Evolutionary conservation across 1,284 basidiomycete species (phyloP).

Genomic region (Exobasidium rhododendri): DNA sequence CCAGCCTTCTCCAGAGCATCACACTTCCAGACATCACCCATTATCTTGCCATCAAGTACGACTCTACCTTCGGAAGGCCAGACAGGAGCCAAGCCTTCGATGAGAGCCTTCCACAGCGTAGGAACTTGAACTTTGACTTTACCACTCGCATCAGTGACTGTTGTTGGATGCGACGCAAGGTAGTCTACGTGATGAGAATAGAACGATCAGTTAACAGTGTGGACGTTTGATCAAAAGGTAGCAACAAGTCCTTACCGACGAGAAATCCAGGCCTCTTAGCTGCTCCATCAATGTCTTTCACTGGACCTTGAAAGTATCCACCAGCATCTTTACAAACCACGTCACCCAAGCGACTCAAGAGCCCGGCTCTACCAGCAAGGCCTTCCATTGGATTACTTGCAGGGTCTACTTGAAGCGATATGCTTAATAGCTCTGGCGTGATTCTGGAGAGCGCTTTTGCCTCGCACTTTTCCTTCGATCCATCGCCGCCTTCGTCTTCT

Average conservation of each 20-base stretch:
- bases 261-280: conserved; percentile 20
- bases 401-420: conserved; percentile 74
- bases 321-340: conserved; percentile 25
- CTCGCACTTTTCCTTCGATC: conserved; percentile 44
- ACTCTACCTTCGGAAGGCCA: conserved; percentile 75
- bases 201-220: conserved; percentile 42
- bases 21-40: conserved; percentile 84
- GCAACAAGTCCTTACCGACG: conserved; percentile 59
- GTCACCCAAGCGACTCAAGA: conserved; percentile 56
- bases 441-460: conserved; percentile 70
- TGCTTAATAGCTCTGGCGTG: conserved; percentile 64
- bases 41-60: conserved; percentile 64
- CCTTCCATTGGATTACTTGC: conserved; percentile 80
- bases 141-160: conserved; percentile 46
- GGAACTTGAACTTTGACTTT: conserved; percentile 21
- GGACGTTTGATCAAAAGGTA: conserved; percentile 56
- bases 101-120: conserved; percentile 73
- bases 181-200: conserved; percentile 60
- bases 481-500: conserved; percentile 55
- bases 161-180: conserved; percentile 58
- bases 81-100: conserved; percentile 77
- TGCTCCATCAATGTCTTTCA: conserved; percentile 1
- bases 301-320: conserved; percentile 32
- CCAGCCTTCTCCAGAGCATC: conserved; percentile 16
- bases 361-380: conserved; percentile 75